Conservation (phyloP, 75 land plant species). For the Gnetum montanum region DNA sequence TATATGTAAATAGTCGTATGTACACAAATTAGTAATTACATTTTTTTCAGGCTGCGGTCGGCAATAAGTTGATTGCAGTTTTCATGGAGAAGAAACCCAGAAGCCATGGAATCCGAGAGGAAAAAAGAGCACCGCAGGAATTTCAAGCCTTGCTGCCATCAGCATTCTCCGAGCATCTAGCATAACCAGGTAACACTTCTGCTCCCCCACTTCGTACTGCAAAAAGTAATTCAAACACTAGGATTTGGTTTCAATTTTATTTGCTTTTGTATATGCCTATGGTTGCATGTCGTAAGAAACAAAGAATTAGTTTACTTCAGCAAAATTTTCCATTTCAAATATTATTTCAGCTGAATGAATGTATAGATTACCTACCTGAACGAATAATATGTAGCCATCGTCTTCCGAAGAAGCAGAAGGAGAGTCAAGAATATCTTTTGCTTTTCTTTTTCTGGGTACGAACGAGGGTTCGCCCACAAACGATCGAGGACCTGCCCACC, state of each 20-base stretch:
- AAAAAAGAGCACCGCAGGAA: slow-evolving; percentile 52
- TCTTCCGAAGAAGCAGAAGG: slow-evolving; percentile 24
- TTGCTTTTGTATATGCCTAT: no score
- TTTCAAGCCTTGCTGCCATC: slow-evolving; percentile 53
- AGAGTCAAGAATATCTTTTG: no score
- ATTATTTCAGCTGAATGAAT: no score
- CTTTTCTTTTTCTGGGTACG: slow-evolving; percentile 36
- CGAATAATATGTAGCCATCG: slow-evolving; percentile 57
- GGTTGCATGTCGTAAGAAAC: no score
- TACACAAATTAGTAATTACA: no score
- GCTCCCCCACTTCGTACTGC: slow-evolving; percentile 65
- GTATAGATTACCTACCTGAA: slow-evolving; percentile 33
- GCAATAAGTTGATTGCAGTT: no score
- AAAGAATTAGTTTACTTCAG: no score
- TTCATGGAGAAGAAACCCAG: no score
- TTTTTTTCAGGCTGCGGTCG: no score
- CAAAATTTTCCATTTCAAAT: no score
- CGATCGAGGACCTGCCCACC: slow-evolving; percentile 48
- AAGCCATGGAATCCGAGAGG: slow-evolving; percentile 88
- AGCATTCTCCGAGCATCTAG: slow-evolving; percentile 59
- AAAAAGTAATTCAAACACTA: slow-evolving; percentile 8
- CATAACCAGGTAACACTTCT: slow-evolving; percentile 61
- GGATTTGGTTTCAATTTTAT: no score
- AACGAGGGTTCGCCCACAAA: slow-evolving; percentile 77
- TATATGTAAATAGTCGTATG: no score